Evolutionary conservation across 768 basidiomycete genomes (phyloP), one percentile per base, ranked within the genome.

Genomic region (Mycena latifolia): DNA sequence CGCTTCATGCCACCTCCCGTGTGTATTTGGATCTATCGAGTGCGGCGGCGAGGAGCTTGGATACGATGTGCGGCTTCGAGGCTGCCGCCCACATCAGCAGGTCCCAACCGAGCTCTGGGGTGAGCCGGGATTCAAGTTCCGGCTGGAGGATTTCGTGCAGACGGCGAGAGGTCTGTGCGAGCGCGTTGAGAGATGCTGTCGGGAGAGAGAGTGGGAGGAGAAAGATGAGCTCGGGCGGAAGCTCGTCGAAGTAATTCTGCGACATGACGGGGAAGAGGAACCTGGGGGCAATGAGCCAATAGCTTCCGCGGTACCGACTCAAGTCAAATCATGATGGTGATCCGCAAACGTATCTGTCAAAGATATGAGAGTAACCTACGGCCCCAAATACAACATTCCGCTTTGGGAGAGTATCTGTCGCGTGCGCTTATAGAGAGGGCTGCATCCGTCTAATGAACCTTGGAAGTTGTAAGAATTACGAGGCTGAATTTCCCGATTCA

Each of bases 1-100:
- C 5, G 48, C 25, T 12, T 29, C 6, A 4, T 29, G 22, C 7
- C 20, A 28, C 22, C 18, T 22, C 20, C 27, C 48, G 39, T 33
- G 11, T 33, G 25, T 31, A 15, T 37, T 14, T 25, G 52, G 41
- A 10, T 41, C 0, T 2, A 46, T 29, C 24, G 22, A 18, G 53
- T 66, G 59, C 18, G 65, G 58, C 3, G 53, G 61, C 43, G 46
- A 63, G 61, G 2, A 63, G 52, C n/a, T 48, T 45, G 17, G 43
- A 55, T 31, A 12, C 29, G n/a, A 61, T 51, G 39, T 66, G 54
- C n/a, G 59, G 65, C 4, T 56, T 55, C 7, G 58, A 48, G 15
- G 5, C 45, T 24, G 57, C 51, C 9, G 50, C 64, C 56, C 57
- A 58, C 18, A 47, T 27, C 2, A 65, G 52, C 15, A 65, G 24